Conservation (phyloP, 2,329 filamentous ascomycete genomes). For the Chaetomiaceae sp. region DNA sequence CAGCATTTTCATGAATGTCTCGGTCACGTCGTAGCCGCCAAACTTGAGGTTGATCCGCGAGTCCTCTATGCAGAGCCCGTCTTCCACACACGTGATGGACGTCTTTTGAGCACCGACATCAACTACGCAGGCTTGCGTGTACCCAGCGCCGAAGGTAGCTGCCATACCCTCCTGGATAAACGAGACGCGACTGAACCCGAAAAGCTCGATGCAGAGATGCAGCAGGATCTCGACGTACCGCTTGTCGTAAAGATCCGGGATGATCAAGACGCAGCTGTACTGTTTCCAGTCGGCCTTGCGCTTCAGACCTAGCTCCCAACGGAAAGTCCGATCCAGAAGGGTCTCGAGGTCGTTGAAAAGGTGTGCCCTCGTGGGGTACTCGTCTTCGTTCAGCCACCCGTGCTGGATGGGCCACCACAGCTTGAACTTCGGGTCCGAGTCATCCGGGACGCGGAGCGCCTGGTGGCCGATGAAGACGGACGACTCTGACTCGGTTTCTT, state of each 20-base stretch:
- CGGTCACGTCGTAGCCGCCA: slow-evolving; percentile 87
- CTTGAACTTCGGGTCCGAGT: slow-evolving; percentile 83
- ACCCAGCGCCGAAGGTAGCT: slow-evolving; percentile 90
- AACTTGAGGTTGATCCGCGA: slow-evolving; percentile 94
- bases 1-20: slow-evolving; percentile 97
- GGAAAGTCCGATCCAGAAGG: slow-evolving; percentile 80
- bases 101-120: slow-evolving; percentile 98
- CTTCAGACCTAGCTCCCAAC: slow-evolving; percentile 73
- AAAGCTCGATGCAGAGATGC: slow-evolving; percentile 80
- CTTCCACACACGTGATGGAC: slow-evolving; percentile 92
- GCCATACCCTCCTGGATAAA: slow-evolving; percentile 96
- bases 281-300: slow-evolving; percentile 78
- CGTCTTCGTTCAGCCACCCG: slow-evolving; percentile 85
- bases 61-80: slow-evolving; percentile 90
- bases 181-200: slow-evolving; percentile 82
- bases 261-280: slow-evolving; percentile 95
- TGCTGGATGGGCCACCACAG: slow-evolving; percentile 86
- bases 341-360: slow-evolving; percentile 83
- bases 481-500: slow-evolving; percentile 57
- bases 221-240: slow-evolving; percentile 81
- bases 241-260: slow-evolving; percentile 95
- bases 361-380: slow-evolving; percentile 74
- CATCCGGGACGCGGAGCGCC: slow-evolving; percentile 81
- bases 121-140: slow-evolving; percentile 89
- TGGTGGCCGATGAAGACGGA: slow-evolving; percentile 74